Evolutionary conservation across 495 filamentous ascomycete genomes (phyloP), one percentile per base, ranked within the genome.

Genomic region (Evernia prunastri): DNA sequence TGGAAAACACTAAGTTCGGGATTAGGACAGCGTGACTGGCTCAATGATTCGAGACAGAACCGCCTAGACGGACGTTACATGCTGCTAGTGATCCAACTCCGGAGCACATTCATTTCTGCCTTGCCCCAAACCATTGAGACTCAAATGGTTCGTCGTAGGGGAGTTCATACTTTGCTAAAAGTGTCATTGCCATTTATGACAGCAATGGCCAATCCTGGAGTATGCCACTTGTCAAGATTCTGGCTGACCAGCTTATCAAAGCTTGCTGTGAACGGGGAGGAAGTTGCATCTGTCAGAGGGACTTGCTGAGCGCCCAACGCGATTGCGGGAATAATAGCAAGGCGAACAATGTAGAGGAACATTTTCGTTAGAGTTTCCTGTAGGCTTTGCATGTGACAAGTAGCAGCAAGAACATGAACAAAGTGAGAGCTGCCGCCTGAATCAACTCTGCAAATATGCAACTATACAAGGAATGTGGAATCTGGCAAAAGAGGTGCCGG

Each of bases 171-270:
- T 67, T 81, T 68, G 51, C 75, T 63, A 61, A 71, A 80, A n/a
- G 69, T 73, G 40, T 73, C 66, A 0, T 76, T 68, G 12, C 78
- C 79, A 61, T 80, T 75, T 18, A 81, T 71, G 12, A 83, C 75
- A 8, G 74, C 77, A 36, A 83, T 76, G 17, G 78, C 68, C 1
- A 80, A 23, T 5, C 79, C 77, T 5, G 79, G 80, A 31, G 79
- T 75, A 61, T 76, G 74, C 75, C 75, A 81, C 59, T 71, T 62
- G 5, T 75, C 69, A 25, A 80, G 64, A 17, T 65, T 71, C 10
- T 71, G 65, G 9, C 65, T 53, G 13, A 73, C 72, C 17, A 77
- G 70, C 11, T 66, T 61, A 36, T 64, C 69, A 57, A 82, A 79
- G 2, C 71, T 69, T 17, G 27, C 45, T 59, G 66, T 68, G 33